Evolutionary conservation across 2,329 filamentous ascomycete species (phyloP).

Genomic region (Berkeleyomyces rouxiae): DNA sequence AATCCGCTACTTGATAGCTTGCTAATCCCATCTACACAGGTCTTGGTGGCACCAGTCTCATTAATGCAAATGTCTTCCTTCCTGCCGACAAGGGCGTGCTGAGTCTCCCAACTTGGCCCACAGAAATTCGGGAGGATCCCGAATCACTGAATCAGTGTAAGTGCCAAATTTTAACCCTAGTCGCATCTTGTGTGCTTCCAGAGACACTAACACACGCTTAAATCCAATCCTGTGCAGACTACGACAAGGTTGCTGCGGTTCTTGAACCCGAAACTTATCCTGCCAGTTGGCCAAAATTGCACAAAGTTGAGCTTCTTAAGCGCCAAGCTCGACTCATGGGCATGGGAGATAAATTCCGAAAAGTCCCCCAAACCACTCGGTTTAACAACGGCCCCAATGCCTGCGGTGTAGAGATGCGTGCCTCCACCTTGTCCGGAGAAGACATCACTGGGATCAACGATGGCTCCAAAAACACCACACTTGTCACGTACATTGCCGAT

Average conservation of each 20-base stretch:
- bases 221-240: conserved; percentile 28
- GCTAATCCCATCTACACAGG: conserved; percentile 21
- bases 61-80: conserved; percentile 53
- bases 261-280: conserved; percentile 45
- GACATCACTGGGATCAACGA: conserved; percentile 50
- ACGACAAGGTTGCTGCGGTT: conserved; percentile 35
- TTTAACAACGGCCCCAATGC: conserved; percentile 45
- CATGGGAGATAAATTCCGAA: conserved; percentile 34
- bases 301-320: conserved; percentile 40
- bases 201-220: neutral
- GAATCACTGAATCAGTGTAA: conserved; percentile 32
- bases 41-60: conserved; percentile 47
- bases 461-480: conserved; percentile 48
- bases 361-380: conserved; percentile 44
- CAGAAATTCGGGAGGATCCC: conserved; percentile 32
- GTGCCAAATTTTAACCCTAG: conserved; percentile 15
- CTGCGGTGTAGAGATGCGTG: conserved; percentile 46
- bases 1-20: neutral
- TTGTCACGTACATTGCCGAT: conserved; percentile 51
- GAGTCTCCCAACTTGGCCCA: conserved; percentile 38
- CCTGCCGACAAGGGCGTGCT: conserved; percentile 39
- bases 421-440: conserved; percentile 42
- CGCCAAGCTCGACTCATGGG: conserved; percentile 38
- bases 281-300: conserved; percentile 35
- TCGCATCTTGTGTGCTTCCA: neutral